These are phyloP conservation scores for Sporobolomyces phaffii DNA, from an alignment of 768 basidiomycete species.

Conservation along the genomic window DNA sequence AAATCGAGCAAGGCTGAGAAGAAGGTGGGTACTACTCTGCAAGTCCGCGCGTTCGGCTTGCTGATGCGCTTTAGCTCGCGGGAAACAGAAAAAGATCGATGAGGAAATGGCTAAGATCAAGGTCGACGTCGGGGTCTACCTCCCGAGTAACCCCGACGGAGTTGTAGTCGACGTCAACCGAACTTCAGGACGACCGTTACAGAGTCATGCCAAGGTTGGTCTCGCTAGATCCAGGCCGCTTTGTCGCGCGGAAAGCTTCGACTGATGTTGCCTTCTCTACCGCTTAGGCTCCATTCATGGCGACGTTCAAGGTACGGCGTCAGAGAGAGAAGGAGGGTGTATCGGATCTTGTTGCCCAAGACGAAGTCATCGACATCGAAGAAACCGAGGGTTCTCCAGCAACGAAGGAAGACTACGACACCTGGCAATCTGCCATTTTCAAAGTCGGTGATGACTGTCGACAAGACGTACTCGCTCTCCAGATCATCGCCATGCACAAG, in stretches of 20 bases:
- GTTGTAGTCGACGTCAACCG: conserved; percentile 95
- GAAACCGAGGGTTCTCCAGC: conserved; percentile 38
- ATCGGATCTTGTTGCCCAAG: conserved; percentile 27
- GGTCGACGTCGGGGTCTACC: conserved; percentile 90
- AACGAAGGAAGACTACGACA: conserved; percentile 57
- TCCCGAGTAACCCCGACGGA: conserved; percentile 96
- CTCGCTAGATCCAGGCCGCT: no score
- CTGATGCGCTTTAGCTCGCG: no score
- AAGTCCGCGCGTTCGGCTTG: no score
- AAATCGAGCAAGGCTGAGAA: conserved; percentile 93
- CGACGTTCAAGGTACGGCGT: conserved; percentile 96
- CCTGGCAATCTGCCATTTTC: conserved; percentile 98
- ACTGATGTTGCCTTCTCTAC: no score
- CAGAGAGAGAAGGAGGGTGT: conserved; percentile 48
- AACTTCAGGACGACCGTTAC: conserved; percentile 87
- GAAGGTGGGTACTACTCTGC: conserved; percentile 59
- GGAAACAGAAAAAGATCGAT: conserved; percentile 95
- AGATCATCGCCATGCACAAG: conserved; percentile 99
- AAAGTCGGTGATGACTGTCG: conserved; percentile 99
- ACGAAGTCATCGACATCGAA: conserved; percentile 48
- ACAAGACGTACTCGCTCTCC: conserved; percentile 94
- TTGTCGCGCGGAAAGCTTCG: no score
- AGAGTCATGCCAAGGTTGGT: conserved; percentile 90
- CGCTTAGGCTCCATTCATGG: conserved; percentile 98
- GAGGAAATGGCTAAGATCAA: conserved; percentile 96